phyloP scores from a whole-genome alignment of 2,329 filamentous ascomycete genomes.

The Colletotrichum sp. region DNA sequence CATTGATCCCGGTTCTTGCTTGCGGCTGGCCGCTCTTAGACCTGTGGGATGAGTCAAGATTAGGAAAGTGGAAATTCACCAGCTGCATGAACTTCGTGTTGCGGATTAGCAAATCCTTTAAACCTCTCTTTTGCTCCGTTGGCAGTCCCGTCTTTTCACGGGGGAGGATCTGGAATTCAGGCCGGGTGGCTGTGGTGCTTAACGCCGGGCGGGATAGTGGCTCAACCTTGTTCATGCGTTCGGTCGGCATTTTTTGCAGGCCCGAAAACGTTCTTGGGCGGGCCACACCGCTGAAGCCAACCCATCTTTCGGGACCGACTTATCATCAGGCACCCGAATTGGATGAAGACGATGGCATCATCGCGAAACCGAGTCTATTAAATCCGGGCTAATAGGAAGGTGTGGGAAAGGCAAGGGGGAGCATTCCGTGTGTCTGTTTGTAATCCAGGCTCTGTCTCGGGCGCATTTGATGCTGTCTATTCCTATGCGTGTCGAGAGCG shows the following conservation, averaged over 20 bases:
- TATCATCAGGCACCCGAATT: background rate
- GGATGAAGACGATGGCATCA: background rate
- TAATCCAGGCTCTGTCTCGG: background rate
- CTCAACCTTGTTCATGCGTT: background rate
- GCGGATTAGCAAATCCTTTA: background rate
- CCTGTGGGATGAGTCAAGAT: background rate
- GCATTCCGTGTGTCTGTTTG: background rate
- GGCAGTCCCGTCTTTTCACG: background rate
- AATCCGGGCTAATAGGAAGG: background rate
- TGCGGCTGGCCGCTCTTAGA: background rate
- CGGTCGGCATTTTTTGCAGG: background rate
- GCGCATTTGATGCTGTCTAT: background rate
- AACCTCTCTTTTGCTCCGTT: background rate
- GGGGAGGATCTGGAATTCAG: background rate
- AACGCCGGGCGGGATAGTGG: background rate
- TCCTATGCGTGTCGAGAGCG: background rate
- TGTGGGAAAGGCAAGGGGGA: no score
- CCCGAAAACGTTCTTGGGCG: background rate
- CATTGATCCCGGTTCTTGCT: background rate
- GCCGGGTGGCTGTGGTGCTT: background rate
- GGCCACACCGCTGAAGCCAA: background rate
- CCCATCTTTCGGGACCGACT: background rate
- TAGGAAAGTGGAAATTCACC: background rate
- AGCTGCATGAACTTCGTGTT: background rate
- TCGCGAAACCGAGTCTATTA: background rate